Percentiles rank a stretch among this genome's conserved stretches.
These are phyloP conservation scores for Periglandula ipomoeae DNA, from an alignment of 2,329 filamentous ascomycete species.

Conservation along the genomic window DNA sequence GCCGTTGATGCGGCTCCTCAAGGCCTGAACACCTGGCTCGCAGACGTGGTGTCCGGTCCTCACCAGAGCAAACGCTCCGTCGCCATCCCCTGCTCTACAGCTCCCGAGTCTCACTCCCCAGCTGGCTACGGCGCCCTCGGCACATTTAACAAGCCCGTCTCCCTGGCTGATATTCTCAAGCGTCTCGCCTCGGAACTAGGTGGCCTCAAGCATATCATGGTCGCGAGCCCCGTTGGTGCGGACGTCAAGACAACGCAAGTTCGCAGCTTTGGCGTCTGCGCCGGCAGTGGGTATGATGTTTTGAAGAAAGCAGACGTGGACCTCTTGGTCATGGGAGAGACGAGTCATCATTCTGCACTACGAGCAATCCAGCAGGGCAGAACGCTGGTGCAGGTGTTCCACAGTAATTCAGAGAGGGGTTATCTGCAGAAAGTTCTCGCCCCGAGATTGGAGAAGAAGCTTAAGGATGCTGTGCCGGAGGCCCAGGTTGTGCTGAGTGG, in stretches of 20 bases:
- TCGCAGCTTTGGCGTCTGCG: conserved; percentile 72
- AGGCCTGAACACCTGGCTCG: conserved; percentile 91
- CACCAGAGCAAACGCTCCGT: conserved; percentile 30
- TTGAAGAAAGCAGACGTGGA: conserved; percentile 65
- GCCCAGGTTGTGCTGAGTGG: conserved; percentile 67
- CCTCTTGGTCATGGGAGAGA: conserved; percentile 81
- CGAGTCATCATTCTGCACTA: conserved; percentile 87
- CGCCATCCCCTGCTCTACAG: conserved; percentile 33
- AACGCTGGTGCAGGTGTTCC: conserved; percentile 77
- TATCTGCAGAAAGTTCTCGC: conserved; percentile 68
- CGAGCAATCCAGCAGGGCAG: conserved; percentile 76
- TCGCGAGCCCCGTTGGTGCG: conserved; percentile 41
- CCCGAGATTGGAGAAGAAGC: conserved; percentile 48
- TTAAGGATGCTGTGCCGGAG: conserved; percentile 40
- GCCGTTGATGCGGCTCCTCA: conserved; percentile 79
- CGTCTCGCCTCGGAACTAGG: conserved; percentile 59
- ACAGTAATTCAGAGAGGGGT: conserved; percentile 84
- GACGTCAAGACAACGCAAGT: conserved; percentile 36
- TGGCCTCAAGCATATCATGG: conserved; percentile 46
- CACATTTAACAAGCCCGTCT: conserved; percentile 28
- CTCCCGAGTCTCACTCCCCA: conserved; percentile 34
- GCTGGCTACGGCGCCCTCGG: conserved; percentile 45
- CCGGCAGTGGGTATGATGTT: conserved; percentile 75
- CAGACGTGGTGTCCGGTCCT: conserved; percentile 64
- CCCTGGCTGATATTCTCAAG: conserved; percentile 35